Percentiles rank a stretch among this genome's conserved stretches.
Evolutionary conservation across 176 grass and related monocot species (phyloP).

Genomic region (Cymbopogon citratus): DNA sequence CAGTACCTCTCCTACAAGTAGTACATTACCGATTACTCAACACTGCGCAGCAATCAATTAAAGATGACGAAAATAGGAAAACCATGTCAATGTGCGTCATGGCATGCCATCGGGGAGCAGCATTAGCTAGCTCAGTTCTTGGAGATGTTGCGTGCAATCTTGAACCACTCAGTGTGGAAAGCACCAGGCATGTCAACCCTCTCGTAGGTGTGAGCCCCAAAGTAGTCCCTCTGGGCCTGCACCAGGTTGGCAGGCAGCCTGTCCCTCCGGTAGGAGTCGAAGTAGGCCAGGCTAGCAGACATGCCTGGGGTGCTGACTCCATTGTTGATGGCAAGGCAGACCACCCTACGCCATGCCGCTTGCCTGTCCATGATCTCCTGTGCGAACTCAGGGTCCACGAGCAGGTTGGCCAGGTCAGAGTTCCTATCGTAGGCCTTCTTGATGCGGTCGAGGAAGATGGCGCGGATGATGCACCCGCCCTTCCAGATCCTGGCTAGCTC

Average conservation of each 20-base stretch:
- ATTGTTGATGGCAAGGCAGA: conserved; percentile 70
- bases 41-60: neutral
- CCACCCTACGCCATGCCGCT: conserved; percentile 50
- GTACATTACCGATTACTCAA: neutral
- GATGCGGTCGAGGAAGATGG: conserved; percentile 82
- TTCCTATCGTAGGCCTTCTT: conserved; percentile 77
- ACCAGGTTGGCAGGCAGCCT: conserved; percentile 68
- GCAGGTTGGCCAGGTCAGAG: conserved; percentile 47
- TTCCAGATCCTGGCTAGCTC: conserved; percentile 91
- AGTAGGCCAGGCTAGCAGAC: conserved; percentile 66
- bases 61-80: neutral
- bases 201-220: conserved; percentile 78
- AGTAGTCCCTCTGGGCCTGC: conserved; percentile 86
- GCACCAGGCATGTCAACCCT: conserved; percentile 63
- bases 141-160: conserved; percentile 43
- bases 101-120: neutral
- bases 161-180: conserved; percentile 84
- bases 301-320: conserved; percentile 75
- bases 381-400: conserved; percentile 69
- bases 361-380: conserved; percentile 82
- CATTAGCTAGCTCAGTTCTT: conserved; percentile 35
- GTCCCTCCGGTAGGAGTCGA: conserved; percentile 70
- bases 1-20: conserved; percentile 12
- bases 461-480: conserved; percentile 76
- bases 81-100: neutral